Evolutionary conservation across 106 monocot species (phyloP), one percentile per base, ranked within the genome.

Genomic region (Dactylorhiza incarnata): DNA sequence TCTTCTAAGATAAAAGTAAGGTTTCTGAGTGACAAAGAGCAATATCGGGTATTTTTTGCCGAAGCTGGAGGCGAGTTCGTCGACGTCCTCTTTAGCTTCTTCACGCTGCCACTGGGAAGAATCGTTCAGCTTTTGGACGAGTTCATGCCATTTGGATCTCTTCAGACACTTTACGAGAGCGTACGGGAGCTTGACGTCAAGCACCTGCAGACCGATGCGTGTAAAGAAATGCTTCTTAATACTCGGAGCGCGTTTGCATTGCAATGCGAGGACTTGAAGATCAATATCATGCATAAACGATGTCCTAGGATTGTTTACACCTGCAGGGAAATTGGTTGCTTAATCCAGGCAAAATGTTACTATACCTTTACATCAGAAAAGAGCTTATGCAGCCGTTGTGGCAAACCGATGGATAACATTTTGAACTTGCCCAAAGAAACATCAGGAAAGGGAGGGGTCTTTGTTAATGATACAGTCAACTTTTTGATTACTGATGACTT

Each of bases 41-140:
- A 24, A 17, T 81, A 83, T 65, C 51, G 56, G 10, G 83, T 89
- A 10, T 43, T 89, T 16, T 89, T 83, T 70, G 89, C 85, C 13
- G 83, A 89, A 59, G 29, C 76, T 68, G 83, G 73, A 66, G 50
- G 55, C 44, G 74, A 74, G 3, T 86, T 88, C 71, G 78, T 86
- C 9, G 86, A 89, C 76, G 44, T 81, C 45, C 76, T 89, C 56
- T 71, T 86, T 49, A 86, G 89, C 83, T 89, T 89, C 73, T 78
- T 89, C 7, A 79, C 86, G 17, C 75, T 84, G 29, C 89, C 89
- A 0, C 14, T 86, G 3, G 89, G 78, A 25, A 81, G 81, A 54
- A 63, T 89, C 62, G 48, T 81, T 52, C 71, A 67, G 45, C 78
- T 86, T 70, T 68, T 83, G 17, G 54, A 46, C 65, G 71, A 78